Evolutionary conservation across 2,329 filamentous ascomycete genomes (phyloP), one percentile per base, ranked within the genome.

Genomic region (Trichoderma atroviride): DNA sequence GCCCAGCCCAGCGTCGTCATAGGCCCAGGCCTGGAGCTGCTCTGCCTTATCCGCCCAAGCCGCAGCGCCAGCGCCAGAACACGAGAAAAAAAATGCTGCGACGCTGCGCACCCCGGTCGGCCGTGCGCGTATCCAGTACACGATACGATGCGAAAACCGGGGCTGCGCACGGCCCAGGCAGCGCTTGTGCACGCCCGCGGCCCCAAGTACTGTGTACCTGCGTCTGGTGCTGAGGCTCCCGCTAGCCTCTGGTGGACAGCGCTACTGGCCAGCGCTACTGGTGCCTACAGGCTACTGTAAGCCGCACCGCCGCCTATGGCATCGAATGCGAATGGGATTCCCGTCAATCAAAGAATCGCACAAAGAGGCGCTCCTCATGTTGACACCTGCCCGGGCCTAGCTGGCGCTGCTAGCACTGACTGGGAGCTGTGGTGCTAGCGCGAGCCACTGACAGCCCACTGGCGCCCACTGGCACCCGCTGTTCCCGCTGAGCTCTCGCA

Each of bases 81-180:
- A 68, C 65, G 65, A 68, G 65, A 68, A 68, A 50, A 68, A 68
- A 68, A 61, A 60, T 43, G 57, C 31, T 60, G 47, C 40, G 57
- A 53, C 53, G 57, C 22, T 60, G 47, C 40, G 57, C 47, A 55
- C 65, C 65, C 65, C 61, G 40, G 65, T 33, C 31, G 31, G 35
- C 31, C 16, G 43, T n/a, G 47, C 47, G 31, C 24, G 68, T 69
- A 69, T 50, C 43, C 43, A 27, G 60, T 69, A 69, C 68, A 60
- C 65, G 68, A 69, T 65, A 65, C 60, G 68, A 65, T 56, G 53
- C 33, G 43, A 60, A 43, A 59, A 65, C 50, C 33, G 61, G 68
- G 43, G 5, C 40, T 37, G 31, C 52, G 27, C 55, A 55, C 55
- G 31, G 53, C 68, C 53, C 43, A 52, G 43, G 16, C 19, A 31